phyloP scores from a whole-genome alignment of 2,329 filamentous ascomycete species.

The Colletotrichum sp. region DNA sequence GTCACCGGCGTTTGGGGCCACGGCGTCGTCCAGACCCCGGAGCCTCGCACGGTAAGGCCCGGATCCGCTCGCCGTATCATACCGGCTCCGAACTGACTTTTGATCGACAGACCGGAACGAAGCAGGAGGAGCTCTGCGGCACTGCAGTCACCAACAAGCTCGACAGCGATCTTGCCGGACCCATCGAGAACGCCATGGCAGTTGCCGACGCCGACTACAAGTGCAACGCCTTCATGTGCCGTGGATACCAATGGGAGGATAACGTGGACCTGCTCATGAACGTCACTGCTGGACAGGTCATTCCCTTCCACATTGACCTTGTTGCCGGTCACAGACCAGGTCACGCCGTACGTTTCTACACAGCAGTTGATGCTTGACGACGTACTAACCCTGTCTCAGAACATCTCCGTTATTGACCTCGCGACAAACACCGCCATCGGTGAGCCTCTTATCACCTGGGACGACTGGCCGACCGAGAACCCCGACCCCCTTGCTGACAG shows the following conservation, averaged over 20 bases:
- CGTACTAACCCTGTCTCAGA: conserved; percentile 29
- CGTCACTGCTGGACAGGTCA: conserved; percentile 34
- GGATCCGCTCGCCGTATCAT: neutral
- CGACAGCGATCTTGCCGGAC: conserved; percentile 27
- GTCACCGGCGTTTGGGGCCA: conserved; percentile 9
- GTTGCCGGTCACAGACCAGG: conserved; percentile 39
- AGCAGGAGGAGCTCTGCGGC: conserved; percentile 27
- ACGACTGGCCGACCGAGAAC: conserved; percentile 23
- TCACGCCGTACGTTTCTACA: conserved; percentile 30
- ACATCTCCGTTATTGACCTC: conserved; percentile 54
- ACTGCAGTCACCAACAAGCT: conserved; percentile 22
- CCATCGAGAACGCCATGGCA: conserved; percentile 31
- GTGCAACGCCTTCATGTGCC: conserved; percentile 31
- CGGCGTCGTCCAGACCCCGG: conserved; percentile 5
- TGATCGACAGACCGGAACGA: conserved; percentile 23
- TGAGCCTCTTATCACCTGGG: conserved; percentile 49
- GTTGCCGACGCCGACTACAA: conserved; percentile 26
- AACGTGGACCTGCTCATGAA: conserved; percentile 29
- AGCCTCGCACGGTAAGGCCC: conserved; percentile 6
- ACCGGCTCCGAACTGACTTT: neutral
- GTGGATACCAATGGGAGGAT: conserved; percentile 34
- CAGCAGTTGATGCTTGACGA: neutral
- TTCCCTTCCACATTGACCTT: conserved; percentile 42
- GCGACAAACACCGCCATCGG: conserved; percentile 53
- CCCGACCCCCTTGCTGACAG: conserved; percentile 21